phyloP scores from a whole-genome alignment of 208 protist genomes.

The Wallacemonas sp. region DNA sequence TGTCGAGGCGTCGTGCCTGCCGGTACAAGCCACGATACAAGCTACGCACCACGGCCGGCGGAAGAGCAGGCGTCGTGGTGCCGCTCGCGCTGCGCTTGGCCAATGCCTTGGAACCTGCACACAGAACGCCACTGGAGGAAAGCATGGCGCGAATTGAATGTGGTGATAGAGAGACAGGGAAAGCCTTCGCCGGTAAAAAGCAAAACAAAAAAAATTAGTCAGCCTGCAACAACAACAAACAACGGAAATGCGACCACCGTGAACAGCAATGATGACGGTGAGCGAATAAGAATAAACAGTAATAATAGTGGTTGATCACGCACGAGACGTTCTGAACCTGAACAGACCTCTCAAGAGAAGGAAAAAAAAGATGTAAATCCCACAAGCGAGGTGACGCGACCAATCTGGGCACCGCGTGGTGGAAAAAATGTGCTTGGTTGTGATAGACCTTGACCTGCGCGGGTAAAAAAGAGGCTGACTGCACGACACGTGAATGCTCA shows the following conservation, averaged over 20 bases:
- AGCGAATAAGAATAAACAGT: not conserved
- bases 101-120: slow-evolving; percentile 14
- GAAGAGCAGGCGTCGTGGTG: slow-evolving; percentile 39
- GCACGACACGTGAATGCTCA: too few species aligned
- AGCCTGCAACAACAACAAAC: too few species aligned
- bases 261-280: too few species aligned
- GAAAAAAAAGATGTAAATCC: slow-evolving; percentile 13
- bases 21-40: slow-evolving; percentile 72
- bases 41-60: slow-evolving; percentile 60
- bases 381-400: too few species aligned
- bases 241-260: too few species aligned
- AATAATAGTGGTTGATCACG: slow-evolving; percentile 3
- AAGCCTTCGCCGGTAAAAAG: not conserved
- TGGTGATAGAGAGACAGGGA: not conserved
- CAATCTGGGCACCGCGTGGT: too few species aligned
- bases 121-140: slow-evolving; percentile 4
- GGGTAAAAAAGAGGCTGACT: too few species aligned
- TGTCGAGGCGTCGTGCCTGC: slow-evolving; percentile 56
- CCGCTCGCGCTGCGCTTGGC: slow-evolving; percentile 13
- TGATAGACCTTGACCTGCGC: too few species aligned
- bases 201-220: slow-evolving; percentile 19
- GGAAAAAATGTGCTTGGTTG: too few species aligned
- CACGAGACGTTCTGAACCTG: too few species aligned
- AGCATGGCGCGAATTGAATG: not conserved
- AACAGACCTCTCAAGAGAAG: too few species aligned